Percentiles rank a stretch among this genome's conserved stretches.
phyloP scores from a whole-genome alignment of 2,329 filamentous ascomycete genomes.

The Colletotrichum eremochloae region DNA sequence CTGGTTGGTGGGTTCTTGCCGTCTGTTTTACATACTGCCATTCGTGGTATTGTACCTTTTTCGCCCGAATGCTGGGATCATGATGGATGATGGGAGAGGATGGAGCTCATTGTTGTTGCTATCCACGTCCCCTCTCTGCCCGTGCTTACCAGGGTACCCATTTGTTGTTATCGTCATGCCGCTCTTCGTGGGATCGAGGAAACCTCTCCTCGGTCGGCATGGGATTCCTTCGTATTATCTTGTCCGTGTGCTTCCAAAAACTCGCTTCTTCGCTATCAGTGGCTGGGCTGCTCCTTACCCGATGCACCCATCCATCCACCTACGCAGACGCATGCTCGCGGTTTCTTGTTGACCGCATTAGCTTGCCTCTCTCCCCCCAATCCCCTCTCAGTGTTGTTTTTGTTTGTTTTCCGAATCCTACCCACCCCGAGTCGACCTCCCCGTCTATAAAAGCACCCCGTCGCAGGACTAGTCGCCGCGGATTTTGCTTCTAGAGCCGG shows the following conservation, averaged over 20 bases:
- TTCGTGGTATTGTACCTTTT: neutral
- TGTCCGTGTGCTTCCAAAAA: neutral
- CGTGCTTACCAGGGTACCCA: constrained; percentile 1
- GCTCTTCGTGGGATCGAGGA: neutral
- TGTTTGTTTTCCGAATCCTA: neutral
- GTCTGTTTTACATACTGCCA: neutral
- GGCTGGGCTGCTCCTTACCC: neutral
- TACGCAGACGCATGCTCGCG: neutral
- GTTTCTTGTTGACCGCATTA: neutral
- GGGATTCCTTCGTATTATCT: neutral
- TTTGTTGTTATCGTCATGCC: constrained; percentile 8
- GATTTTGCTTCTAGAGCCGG: constrained; percentile 30
- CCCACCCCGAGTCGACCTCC: constrained; percentile 2
- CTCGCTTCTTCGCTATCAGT: neutral
- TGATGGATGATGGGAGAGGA: neutral
- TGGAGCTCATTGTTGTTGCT: constrained; percentile 11
- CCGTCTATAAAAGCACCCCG: constrained; percentile 3
- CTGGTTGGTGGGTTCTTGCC: constrained; percentile 6
- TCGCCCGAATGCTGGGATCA: constrained; percentile 2
- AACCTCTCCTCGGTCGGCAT: neutral
- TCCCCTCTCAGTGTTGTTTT: neutral
- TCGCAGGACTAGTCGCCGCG: constrained; percentile 9
- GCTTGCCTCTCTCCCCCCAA: neutral
- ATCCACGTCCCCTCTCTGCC: neutral
- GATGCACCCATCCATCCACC: neutral